Evolutionary conservation across 2,329 filamentous ascomycete genomes (phyloP).

Genomic region (Xylariaceae sp.): DNA sequence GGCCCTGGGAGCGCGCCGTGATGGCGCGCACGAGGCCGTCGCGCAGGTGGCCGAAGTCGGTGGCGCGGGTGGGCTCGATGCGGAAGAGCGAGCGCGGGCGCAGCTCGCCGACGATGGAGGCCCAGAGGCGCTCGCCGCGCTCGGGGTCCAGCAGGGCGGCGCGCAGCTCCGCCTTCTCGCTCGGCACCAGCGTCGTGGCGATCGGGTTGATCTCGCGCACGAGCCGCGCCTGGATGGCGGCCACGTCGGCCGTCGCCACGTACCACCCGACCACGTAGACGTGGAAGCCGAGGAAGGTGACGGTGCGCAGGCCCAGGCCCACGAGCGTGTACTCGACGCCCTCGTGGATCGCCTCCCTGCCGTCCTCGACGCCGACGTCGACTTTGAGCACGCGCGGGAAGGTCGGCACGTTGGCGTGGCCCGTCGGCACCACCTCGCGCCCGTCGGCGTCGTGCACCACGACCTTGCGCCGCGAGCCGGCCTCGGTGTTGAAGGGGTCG

Average conservation of each 20-base stretch:
- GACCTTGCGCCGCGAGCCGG: conserved; percentile 45
- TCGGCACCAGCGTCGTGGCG: conserved; percentile 75
- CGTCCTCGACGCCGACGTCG: conserved; percentile 23
- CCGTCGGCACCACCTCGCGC: conserved; percentile 70
- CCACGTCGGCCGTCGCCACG: conserved; percentile 75
- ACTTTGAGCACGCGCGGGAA: conserved; percentile 70
- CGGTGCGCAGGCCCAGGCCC: conserved; percentile 78
- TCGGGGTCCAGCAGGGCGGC: conserved; percentile 60
- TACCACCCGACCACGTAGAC: conserved; percentile 96
- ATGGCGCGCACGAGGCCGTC: conserved; percentile 88
- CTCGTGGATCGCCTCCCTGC: conserved; percentile 25
- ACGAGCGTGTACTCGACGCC: conserved; percentile 74
- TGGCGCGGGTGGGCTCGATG: conserved; percentile 85
- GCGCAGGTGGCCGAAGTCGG: conserved; percentile 85
- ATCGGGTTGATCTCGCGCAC: conserved; percentile 67
- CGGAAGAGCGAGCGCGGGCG: conserved; percentile 71
- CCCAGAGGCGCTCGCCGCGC: conserved; percentile 67
- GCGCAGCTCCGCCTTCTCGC: conserved; percentile 70
- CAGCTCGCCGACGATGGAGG: conserved; percentile 56
- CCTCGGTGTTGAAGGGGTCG: conserved; percentile 38
- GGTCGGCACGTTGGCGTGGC: conserved; percentile 68
- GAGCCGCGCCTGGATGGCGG: conserved; percentile 68
- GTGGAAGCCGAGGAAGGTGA: conserved; percentile 82
- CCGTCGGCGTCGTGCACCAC: conserved; percentile 62
- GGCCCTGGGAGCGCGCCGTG: conserved; percentile 59